Evolutionary conservation across 1,139 yeast species (phyloP).

Genomic region (Pichia sp.): DNA sequence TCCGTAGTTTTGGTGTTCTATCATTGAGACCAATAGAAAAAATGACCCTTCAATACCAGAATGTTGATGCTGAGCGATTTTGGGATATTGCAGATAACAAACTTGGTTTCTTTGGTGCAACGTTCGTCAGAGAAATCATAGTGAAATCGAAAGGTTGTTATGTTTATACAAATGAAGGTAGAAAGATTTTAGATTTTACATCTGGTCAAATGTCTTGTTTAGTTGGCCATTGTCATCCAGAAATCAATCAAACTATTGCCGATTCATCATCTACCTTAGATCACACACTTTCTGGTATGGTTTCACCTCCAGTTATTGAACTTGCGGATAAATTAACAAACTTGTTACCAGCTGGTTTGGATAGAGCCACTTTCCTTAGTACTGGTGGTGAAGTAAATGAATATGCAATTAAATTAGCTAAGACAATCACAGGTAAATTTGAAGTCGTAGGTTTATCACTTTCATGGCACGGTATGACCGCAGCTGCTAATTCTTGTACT

Average conservation of each 20-base stretch:
- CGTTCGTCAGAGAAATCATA: conserved; percentile 14
- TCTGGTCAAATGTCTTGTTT: conserved; percentile 28
- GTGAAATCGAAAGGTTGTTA: conserved; percentile 17
- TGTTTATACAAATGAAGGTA: conserved; percentile 20
- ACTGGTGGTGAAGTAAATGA: conserved; percentile 26
- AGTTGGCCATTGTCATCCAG: conserved; percentile 25
- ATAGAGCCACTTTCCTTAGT: conserved; percentile 22
- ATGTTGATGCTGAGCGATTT: conserved; percentile 5
- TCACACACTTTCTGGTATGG: conserved; percentile 26
- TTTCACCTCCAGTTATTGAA: conserved; percentile 25
- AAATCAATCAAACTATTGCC: conserved; percentile 19
- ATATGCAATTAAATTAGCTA: conserved; percentile 25
- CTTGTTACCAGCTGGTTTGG: conserved; percentile 22
- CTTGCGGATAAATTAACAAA: conserved; percentile 22
- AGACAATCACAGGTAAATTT: conserved; percentile 22
- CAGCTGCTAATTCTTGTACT: conserved; percentile 24
- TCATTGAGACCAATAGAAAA: neutral
- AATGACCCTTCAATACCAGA: too few species aligned
- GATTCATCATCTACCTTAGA: conserved; percentile 21
- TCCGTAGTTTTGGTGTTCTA: too few species aligned
- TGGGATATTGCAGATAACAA: conserved; percentile 15
- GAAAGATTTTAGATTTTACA: conserved; percentile 24
- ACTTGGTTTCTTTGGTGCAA: conserved; percentile 12
- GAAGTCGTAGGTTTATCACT: conserved; percentile 26
- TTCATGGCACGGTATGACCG: conserved; percentile 30